A percentile compares a stretch with the other conserved stretches of the same genome.
Conservation (phyloP, 768 basidiomycete genomes). For the Amanita pallidorosea region DNA sequence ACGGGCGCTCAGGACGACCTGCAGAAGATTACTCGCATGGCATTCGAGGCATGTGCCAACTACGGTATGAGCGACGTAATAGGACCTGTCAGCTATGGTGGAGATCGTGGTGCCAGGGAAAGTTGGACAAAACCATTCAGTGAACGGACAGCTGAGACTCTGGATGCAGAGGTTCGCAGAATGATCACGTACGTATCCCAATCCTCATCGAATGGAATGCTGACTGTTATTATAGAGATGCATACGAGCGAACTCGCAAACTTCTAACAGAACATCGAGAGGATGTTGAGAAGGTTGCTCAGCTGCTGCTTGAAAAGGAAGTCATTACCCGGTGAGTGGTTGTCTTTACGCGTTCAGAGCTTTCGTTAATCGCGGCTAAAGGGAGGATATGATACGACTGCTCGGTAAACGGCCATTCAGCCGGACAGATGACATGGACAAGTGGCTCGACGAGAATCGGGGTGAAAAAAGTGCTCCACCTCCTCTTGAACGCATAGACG, state of each 20-base stretch:
- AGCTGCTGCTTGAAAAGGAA: slow-evolving; percentile 87
- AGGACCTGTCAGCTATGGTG: slow-evolving; percentile 94
- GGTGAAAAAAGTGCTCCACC: slow-evolving; percentile 56
- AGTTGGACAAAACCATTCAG: slow-evolving; percentile 96
- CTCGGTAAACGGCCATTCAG: slow-evolving; percentile 76
- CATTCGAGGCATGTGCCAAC: slow-evolving; percentile 90
- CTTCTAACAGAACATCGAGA: slow-evolving; percentile 73
- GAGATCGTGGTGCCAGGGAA: slow-evolving; percentile 74
- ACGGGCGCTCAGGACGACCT: slow-evolving; percentile 98
- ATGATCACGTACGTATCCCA: slow-evolving; percentile 65
- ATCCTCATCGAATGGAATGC: slow-evolving; percentile 1
- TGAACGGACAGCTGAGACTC: slow-evolving; percentile 92
- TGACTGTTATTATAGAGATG: slow-evolving; percentile 32
- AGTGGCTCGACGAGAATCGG: slow-evolving; percentile 83
- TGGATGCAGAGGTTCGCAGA: slow-evolving; percentile 86
- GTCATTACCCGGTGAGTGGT: slow-evolving; percentile 75
- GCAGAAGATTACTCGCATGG: slow-evolving; percentile 97
- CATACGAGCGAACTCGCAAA: slow-evolving; percentile 75
- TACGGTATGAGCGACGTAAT: slow-evolving; percentile 96
- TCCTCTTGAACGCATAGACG: slow-evolving; percentile 37
- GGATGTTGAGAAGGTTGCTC: slow-evolving; percentile 91
- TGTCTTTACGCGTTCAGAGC: background rate
- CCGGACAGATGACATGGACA: slow-evolving; percentile 91
- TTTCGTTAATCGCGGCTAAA: slow-evolving; percentile 17
- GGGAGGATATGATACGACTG: slow-evolving; percentile 80